Conservation (phyloP, 169 alveolate species). For the Neospora caninum region DNA sequence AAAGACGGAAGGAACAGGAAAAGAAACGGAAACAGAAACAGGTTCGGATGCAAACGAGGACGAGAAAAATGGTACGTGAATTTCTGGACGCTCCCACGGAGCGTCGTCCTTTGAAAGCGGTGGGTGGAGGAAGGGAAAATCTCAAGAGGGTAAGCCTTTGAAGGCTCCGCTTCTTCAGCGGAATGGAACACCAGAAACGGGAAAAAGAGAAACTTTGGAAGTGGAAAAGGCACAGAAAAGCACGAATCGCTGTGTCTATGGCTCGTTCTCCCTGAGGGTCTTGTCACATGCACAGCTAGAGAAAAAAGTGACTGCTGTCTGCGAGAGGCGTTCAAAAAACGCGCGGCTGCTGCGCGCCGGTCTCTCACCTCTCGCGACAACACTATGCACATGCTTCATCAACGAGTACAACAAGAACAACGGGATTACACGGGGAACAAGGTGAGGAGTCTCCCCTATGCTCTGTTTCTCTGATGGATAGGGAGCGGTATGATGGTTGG, state of each 20-base stretch:
- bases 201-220: background rate
- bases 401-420: no score
- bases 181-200: background rate
- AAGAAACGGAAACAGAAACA: no score
- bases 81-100: background rate
- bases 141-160: background rate
- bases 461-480: background rate
- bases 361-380: no score
- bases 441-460: background rate
- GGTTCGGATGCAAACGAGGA: background rate
- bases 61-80: background rate
- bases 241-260: background rate
- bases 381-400: no score
- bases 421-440: no score
- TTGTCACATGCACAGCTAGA: background rate
- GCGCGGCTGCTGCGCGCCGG: background rate
- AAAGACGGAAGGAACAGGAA: background rate
- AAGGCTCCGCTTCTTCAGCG: no score
- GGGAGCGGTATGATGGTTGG: background rate
- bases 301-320: background rate
- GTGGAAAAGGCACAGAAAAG: background rate
- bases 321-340: background rate
- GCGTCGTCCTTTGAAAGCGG: background rate
- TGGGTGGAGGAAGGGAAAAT: background rate
- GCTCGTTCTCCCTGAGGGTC: background rate